Evolutionary conservation across 805 yeast species (phyloP).

Genomic region (Debaryomyces tyrocola): DNA sequence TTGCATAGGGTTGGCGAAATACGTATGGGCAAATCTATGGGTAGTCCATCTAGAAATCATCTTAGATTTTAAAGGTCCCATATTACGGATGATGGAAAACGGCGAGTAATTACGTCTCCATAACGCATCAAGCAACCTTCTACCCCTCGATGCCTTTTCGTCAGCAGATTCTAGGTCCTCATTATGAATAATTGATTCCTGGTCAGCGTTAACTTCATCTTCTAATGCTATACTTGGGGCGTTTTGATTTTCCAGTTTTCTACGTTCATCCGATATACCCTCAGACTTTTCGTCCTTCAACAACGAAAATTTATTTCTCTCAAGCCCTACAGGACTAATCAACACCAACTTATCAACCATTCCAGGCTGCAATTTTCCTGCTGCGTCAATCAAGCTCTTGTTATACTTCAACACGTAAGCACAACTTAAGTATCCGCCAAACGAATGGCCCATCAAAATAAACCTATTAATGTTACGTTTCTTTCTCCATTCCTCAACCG

Average conservation of each 20-base stretch:
- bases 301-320: conserved; percentile 32
- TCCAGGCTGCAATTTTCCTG: conserved; percentile 16
- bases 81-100: conserved; percentile 46
- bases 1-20: conserved; percentile 27
- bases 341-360: conserved; percentile 39
- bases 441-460: conserved; percentile 43
- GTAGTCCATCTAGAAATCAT: conserved; percentile 55
- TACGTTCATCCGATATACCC: conserved; percentile 9
- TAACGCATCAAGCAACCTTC: conserved; percentile 36
- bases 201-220: conserved; percentile 20
- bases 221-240: conserved; percentile 12
- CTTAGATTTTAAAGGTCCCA: conserved; percentile 57
- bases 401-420: conserved; percentile 45
- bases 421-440: conserved; percentile 45
- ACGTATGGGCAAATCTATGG: conserved; percentile 42
- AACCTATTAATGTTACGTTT: conserved; percentile 34
- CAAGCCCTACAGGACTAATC: conserved; percentile 46
- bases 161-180: conserved; percentile 8
- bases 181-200: conserved; percentile 24
- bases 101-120: conserved; percentile 62
- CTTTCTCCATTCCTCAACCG: conserved; percentile 43
- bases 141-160: conserved; percentile 16
- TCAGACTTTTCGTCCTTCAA: conserved; percentile 17
- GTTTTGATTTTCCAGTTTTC: conserved; percentile 14
- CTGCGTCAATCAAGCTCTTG: conserved; percentile 16